Evolutionary conservation across 495 filamentous ascomycete genomes (phyloP).

Genomic region (Lichina pygmaea): DNA sequence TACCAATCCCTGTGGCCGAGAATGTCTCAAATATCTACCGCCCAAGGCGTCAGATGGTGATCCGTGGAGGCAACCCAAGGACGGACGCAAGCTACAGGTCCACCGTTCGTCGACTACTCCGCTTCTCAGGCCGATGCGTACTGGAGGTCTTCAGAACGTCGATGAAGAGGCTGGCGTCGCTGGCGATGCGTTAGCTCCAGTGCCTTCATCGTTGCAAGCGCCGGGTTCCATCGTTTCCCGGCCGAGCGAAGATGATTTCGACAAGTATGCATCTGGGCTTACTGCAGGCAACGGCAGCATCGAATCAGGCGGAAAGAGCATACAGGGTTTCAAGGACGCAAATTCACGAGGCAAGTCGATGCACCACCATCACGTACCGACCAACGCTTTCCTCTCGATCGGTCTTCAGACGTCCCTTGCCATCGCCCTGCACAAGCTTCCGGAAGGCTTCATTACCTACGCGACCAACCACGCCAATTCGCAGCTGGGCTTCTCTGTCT

Average conservation of each 20-base stretch:
- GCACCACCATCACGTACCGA: constrained; percentile 94
- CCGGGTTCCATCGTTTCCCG: no score
- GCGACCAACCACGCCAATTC: constrained; percentile 93
- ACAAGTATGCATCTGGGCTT: not conserved
- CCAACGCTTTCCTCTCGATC: constrained; percentile 79
- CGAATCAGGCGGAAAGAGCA: not conserved
- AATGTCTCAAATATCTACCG: constrained; percentile 36
- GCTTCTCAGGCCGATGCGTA: no score
- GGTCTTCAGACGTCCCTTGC: constrained; percentile 82
- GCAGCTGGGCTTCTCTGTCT: constrained; percentile 62
- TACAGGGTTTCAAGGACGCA: not conserved
- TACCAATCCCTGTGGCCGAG: constrained; percentile 58
- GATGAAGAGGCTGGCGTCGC: no score
- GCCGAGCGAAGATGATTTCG: not conserved
- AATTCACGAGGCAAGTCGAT: not conserved
- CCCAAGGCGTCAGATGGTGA: constrained; percentile 1
- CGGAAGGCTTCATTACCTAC: constrained; percentile 96
- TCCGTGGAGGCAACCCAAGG: no score
- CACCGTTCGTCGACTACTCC: no score
- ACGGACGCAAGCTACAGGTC: no score
- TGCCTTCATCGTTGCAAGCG: no score
- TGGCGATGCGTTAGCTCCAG: no score
- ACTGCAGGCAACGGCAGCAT: not conserved
- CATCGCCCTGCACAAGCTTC: constrained; percentile 88
- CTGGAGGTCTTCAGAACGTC: no score